These are phyloP conservation scores for Bullera alba DNA, from an alignment of 768 basidiomycete genomes.

Conservation along the genomic window DNA sequence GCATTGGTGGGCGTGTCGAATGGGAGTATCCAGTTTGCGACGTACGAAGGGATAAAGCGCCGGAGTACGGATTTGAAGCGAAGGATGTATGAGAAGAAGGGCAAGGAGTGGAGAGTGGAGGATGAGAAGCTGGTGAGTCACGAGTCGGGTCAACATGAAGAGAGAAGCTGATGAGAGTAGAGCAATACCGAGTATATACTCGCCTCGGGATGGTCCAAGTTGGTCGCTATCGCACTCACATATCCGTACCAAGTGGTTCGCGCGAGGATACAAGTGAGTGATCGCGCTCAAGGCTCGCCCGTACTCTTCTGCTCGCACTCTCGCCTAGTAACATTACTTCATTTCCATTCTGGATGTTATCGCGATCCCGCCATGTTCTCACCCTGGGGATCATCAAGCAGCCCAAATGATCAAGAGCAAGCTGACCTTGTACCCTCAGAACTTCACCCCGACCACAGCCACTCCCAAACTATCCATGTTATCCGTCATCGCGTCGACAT, in stretches of 20 bases:
- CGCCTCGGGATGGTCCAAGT: conserved; percentile 86
- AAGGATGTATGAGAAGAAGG: conserved; percentile 56
- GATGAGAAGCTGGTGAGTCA: conserved; percentile 76
- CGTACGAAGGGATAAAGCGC: conserved; percentile 90
- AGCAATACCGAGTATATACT: conserved; percentile 79
- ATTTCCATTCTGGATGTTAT: neutral
- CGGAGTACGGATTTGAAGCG: conserved; percentile 70
- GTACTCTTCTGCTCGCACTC: too few relatives aligned
- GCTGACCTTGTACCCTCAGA: conserved; percentile 3
- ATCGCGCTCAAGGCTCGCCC: too few relatives aligned
- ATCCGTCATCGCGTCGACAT: conserved; percentile 71
- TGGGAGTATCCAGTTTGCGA: conserved; percentile 91
- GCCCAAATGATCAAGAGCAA: neutral
- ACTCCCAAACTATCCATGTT: conserved; percentile 52
- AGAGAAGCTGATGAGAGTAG: neutral
- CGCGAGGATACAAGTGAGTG: conserved; percentile 76
- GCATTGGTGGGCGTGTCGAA: conserved; percentile 89
- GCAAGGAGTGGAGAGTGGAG: conserved; percentile 60
- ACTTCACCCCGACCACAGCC: conserved; percentile 6
- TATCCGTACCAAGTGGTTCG: conserved; percentile 98
- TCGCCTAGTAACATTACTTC: too few relatives aligned
- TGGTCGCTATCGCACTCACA: conserved; percentile 71
- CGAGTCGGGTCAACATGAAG: neutral
- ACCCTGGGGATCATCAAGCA: too few relatives aligned
- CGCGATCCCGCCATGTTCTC: neutral